Conservation (phyloP, 768 basidiomycete genomes). For the Strobilomyces echinocephalus region DNA sequence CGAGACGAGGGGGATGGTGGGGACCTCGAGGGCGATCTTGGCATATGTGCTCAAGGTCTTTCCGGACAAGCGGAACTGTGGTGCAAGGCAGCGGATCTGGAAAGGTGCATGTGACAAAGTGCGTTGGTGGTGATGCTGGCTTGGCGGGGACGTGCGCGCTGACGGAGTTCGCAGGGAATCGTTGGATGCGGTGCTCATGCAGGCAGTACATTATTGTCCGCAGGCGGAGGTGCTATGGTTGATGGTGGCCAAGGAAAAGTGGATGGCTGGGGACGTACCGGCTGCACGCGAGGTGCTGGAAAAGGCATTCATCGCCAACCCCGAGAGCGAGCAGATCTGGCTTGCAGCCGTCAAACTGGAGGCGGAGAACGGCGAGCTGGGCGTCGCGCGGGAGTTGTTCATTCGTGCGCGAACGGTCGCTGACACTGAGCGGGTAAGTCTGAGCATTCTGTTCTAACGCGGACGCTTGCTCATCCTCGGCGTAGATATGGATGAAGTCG, state of each 20-base stretch:
- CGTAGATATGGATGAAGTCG: constrained; percentile 98
- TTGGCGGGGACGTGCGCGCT: no score
- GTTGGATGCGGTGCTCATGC: constrained; percentile 72
- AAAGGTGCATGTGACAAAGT: constrained; percentile 88
- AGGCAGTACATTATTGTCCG: constrained; percentile 87
- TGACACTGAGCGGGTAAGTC: constrained; percentile 76
- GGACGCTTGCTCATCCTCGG: background rate
- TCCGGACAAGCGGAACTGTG: constrained; percentile 82
- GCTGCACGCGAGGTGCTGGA: constrained; percentile 89
- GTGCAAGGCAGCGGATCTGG: constrained; percentile 88
- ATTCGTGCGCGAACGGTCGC: constrained; percentile 89
- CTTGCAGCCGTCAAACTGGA: constrained; percentile 95
- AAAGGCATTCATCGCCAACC: constrained; percentile 88
- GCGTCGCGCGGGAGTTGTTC: constrained; percentile 80
- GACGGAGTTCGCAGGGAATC: constrained; percentile 48
- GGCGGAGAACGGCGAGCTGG: constrained; percentile 89
- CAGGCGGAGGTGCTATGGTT: constrained; percentile 97
- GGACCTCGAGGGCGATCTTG: constrained; percentile 81
- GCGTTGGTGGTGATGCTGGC: constrained; percentile 20
- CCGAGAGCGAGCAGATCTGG: constrained; percentile 97
- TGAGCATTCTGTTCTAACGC: no score
- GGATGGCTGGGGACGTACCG: constrained; percentile 83
- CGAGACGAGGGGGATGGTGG: constrained; percentile 66
- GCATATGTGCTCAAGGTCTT: constrained; percentile 90
- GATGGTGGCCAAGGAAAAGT: constrained; percentile 97